Base-by-base conservation (phyloP, 345 rosid species). In the Syzygium aqueum region DNA sequence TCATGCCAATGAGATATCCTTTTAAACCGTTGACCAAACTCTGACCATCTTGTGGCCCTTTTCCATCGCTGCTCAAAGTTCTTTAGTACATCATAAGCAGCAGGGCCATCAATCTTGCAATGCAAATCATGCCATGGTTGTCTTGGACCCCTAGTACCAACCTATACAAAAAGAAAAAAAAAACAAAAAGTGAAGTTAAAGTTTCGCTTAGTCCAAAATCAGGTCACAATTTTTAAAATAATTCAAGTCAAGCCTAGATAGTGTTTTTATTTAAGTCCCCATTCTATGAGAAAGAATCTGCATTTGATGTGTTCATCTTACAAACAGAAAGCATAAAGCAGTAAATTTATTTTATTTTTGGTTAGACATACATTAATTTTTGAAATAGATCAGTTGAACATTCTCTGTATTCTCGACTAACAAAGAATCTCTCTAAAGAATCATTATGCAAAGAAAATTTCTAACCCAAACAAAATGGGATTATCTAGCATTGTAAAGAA, bases 31-130 rank as follows among this genome's bases (percentile, higher is more conserved):
- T 84, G 91, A 85, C 96, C 95, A 87, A 95, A 85, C 89, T 94
- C 95, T 6, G 94, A 91, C 96, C 96, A 94, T 89, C 51, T 95
- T 51, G 97, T 89, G 30, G 98, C 99, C 89, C 96, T 96, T 88
- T 85, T 94, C 99, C 99, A 96, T 49, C 99, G 95, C 91, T 96
- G 97, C 92, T 96, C 99, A 85, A 96, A 96, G 89, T 96, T 96
- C 65, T 89, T 91, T 43, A 95, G 98, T 84, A 96, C 92, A 59
- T 96, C 99, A 86, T 95, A 96, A 53, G 99, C 98, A 86, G 99
- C 97, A n/a, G 99, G 98, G 16, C 99, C 99, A 90, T 96, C 98
- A 61, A 96, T 89, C 89, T 92, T 95, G 92, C 98, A 96, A 86
- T 96, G 99, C 89, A 93, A 91, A 87, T 96, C 99, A 90, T 95